Base-by-base conservation (phyloP, 2,329 filamentous ascomycete genomes). In the Seiridium cupressi region DNA sequence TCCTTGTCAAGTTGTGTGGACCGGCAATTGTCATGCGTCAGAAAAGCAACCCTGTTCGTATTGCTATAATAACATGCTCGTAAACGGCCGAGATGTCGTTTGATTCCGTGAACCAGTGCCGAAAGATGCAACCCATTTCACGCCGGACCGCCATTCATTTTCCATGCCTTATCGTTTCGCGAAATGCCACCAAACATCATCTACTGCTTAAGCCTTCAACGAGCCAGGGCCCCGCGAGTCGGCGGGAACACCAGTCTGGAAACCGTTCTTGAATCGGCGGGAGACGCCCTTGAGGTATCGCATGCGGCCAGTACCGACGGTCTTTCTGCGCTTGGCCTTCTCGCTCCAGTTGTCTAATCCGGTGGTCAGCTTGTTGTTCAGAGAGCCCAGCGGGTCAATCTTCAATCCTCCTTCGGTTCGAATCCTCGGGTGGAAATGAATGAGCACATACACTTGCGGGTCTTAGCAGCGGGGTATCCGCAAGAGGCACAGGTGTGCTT, bases 241-340 rank as follows among this genome's bases (percentile, higher is more conserved):
- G 85, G 96, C 93, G 77, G 93, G 93, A 72, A 85, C 81, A 77
- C 95, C 95, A 71, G 83, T 87, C 85, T 91, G 94, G 92, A 99
- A 99, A 74, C 93, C 93, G 84, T 99, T 99, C 86, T 90, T 92
- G 89, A 97, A 97, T 83, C 88, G 88, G 80, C 95, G 90, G 77
- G 93, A 85, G 78, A 99, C 89, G 75, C 86, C 87, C 87, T 96
- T 96, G 79, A 99, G 87, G 84, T 93, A 92, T 78, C 92, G 89
- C 89, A 93, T 95, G 81, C 95, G 92, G 81, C 95, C 95, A 77
- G 92, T 94, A 75, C 95, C 95, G 79, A 91, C 94, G 77, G 94
- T 97, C 93, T 97, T 98, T 90, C 95, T 96, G 82, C 95, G 88
- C 92, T 98, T 98, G 75, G 93, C 94, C 91, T 99, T 99, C 89